Percentiles rank a stretch among this genome's conserved stretches.
phyloP scores from a whole-genome alignment of 805 yeast genomes.

The Lipomyces spencermartinsiae region DNA sequence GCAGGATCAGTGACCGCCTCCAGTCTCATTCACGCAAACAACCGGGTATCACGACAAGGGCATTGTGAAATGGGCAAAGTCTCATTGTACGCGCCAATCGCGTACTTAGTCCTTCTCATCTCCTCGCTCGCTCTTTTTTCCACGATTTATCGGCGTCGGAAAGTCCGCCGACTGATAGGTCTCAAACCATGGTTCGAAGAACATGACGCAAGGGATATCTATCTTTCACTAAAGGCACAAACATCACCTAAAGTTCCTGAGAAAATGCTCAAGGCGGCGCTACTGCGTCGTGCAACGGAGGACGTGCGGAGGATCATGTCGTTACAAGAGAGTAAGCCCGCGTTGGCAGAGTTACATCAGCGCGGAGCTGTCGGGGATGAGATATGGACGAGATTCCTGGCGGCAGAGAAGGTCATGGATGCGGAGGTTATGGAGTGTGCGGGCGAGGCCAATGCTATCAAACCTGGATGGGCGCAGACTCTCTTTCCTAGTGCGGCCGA shows the following conservation, averaged over 20 bases:
- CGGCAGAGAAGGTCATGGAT: conserved; percentile 79
- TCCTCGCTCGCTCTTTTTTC: conserved; percentile 36
- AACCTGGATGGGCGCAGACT: conserved; percentile 79
- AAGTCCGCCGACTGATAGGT: conserved; percentile 56
- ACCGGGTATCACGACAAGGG: background rate
- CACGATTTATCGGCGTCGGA: conserved; percentile 38
- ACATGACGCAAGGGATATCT: conserved; percentile 69
- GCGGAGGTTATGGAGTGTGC: conserved; percentile 79
- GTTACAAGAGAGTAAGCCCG: conserved; percentile 77
- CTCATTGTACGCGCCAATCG: conserved; percentile 36
- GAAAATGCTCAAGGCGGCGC: conserved; percentile 73
- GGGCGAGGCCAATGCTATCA: conserved; percentile 71
- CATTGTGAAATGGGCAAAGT: conserved; percentile 24
- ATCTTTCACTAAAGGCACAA: conserved; percentile 60
- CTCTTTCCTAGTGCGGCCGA: conserved; percentile 84
- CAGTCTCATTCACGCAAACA: too few relatives aligned
- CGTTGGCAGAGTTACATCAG: conserved; percentile 74
- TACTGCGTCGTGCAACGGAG: conserved; percentile 80
- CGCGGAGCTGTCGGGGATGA: conserved; percentile 93
- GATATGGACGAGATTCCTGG: conserved; percentile 75
- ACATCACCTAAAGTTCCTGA: conserved; percentile 67
- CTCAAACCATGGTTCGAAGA: conserved; percentile 74
- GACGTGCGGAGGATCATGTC: conserved; percentile 82
- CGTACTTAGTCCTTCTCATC: conserved; percentile 35
- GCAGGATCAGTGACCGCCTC: too few relatives aligned